phyloP scores from a whole-genome alignment of 106 monocot species.

The Agapanthus africanus region DNA sequence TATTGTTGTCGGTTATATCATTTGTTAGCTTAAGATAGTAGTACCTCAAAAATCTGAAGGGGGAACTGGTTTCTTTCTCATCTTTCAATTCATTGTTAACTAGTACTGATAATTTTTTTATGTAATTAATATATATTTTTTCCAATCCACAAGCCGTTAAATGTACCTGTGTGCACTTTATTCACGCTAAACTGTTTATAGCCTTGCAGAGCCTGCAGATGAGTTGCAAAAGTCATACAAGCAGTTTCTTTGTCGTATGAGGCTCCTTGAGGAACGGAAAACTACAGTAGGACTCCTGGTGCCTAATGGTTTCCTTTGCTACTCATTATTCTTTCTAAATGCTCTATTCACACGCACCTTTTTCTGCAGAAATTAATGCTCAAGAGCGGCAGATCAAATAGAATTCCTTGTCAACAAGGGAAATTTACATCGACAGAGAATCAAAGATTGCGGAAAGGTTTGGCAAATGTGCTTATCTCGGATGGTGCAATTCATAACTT shows the following conservation, averaged over 20 bases:
- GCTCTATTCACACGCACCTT: conserved; percentile 1
- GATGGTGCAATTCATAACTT: background rate
- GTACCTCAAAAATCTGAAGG: too few species aligned
- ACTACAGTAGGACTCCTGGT: conserved; percentile 25
- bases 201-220: conserved; percentile 72
- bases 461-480: background rate
- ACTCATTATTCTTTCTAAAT: background rate
- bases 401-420: conserved; percentile 9
- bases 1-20: too few species aligned
- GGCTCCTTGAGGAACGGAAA: conserved; percentile 44
- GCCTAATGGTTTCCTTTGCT: too few species aligned
- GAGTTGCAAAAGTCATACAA: conserved; percentile 78
- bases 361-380: conserved; percentile 30
- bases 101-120: too few species aligned
- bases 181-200: conserved; percentile 22
- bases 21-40: too few species aligned
- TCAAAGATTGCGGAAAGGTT: background rate
- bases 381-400: conserved; percentile 7
- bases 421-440: background rate
- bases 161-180: background rate
- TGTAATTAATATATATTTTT: too few species aligned
- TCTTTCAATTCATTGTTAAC: too few species aligned
- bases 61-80: too few species aligned
- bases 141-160: too few species aligned
- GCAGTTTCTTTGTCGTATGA: conserved; percentile 64